Conservation (phyloP, 495 filamentous ascomycete genomes). For the Entonaema liquescens region DNA sequence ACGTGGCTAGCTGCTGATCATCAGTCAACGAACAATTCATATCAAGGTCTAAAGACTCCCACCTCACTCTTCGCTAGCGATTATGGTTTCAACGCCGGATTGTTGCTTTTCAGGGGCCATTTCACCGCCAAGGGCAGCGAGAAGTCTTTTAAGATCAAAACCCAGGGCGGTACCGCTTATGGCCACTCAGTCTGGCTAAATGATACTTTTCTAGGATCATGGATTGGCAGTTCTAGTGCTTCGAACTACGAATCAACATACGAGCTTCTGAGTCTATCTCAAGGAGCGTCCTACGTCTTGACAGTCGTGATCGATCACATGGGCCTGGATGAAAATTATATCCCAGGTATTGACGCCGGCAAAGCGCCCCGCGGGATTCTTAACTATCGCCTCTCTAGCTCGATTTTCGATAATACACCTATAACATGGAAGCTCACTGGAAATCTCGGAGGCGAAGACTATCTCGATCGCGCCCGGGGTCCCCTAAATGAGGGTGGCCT, state of each 20-base stretch:
- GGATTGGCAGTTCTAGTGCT: constrained; percentile 59
- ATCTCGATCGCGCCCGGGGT: constrained; percentile 69
- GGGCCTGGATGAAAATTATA: constrained; percentile 71
- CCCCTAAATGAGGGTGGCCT: constrained; percentile 81
- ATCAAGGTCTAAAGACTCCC: constrained; percentile 64
- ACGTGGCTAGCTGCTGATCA: constrained; percentile 67
- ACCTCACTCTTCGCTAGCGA: constrained; percentile 72
- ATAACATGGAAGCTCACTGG: constrained; percentile 77
- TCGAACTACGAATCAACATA: constrained; percentile 62
- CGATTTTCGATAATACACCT: constrained; percentile 56
- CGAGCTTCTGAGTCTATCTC: constrained; percentile 56
- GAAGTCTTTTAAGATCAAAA: constrained; percentile 60
- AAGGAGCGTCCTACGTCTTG: constrained; percentile 67
- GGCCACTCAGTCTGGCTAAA: constrained; percentile 67
- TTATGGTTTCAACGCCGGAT: constrained; percentile 77
- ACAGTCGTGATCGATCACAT: constrained; percentile 79
- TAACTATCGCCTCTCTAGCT: constrained; percentile 59
- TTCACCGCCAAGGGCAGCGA: constrained; percentile 74
- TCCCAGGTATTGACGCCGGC: constrained; percentile 66
- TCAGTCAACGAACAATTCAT: constrained; percentile 64
- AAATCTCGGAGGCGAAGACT: constrained; percentile 77
- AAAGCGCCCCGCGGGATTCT: constrained; percentile 77
- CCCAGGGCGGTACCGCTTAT: constrained; percentile 71
- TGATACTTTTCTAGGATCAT: constrained; percentile 64
- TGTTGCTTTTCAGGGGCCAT: constrained; percentile 73